phyloP scores from a whole-genome alignment of 2,329 filamentous ascomycete species.

The Spiromastix sp. region DNA sequence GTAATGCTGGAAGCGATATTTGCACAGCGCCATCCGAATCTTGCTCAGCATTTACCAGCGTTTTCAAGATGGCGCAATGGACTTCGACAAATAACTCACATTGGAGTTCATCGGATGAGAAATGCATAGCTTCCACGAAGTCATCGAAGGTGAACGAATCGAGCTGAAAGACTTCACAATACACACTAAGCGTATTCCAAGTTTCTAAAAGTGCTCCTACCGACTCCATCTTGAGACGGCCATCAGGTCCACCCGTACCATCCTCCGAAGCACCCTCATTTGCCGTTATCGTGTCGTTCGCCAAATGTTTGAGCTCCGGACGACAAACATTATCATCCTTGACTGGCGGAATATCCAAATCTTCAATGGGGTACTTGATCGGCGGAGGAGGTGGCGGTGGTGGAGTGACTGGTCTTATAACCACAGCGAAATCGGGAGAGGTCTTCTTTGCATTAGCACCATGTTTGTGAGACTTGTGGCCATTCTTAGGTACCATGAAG shows the following conservation, averaged over 20 bases:
- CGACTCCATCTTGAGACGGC: conserved; percentile 66
- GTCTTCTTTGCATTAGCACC: conserved; percentile 20
- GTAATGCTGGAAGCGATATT: conserved; percentile 65
- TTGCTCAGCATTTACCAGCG: conserved; percentile 64
- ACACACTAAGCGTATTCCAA: conserved; percentile 98
- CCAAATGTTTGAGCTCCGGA: conserved; percentile 58
- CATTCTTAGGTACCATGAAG: conserved; percentile 19
- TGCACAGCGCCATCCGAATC: conserved; percentile 66
- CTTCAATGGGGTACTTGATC: conserved; percentile 92
- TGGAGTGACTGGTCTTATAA: conserved; percentile 39
- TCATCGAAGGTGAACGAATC: conserved; percentile 98
- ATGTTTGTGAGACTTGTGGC: conserved; percentile 6
- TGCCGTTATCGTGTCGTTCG: conserved; percentile 62
- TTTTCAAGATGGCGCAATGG: conserved; percentile 83
- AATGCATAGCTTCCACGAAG: conserved; percentile 76
- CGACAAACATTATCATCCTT: conserved; percentile 49
- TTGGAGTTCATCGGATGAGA: conserved; percentile 60
- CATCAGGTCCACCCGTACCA: conserved; percentile 22
- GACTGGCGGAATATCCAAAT: conserved; percentile 67
- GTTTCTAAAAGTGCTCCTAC: conserved; percentile 80
- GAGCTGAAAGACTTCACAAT: conserved; percentile 84
- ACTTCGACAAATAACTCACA: conserved; percentile 84
- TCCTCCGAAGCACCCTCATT: conserved; percentile 38
- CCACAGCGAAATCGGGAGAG: conserved; percentile 24
- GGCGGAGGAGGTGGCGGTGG: conserved; percentile 58